These are phyloP conservation scores for Diaporthe vaccinii DNA, from an alignment of 2,329 filamentous ascomycete species.

Conservation along the genomic window DNA sequence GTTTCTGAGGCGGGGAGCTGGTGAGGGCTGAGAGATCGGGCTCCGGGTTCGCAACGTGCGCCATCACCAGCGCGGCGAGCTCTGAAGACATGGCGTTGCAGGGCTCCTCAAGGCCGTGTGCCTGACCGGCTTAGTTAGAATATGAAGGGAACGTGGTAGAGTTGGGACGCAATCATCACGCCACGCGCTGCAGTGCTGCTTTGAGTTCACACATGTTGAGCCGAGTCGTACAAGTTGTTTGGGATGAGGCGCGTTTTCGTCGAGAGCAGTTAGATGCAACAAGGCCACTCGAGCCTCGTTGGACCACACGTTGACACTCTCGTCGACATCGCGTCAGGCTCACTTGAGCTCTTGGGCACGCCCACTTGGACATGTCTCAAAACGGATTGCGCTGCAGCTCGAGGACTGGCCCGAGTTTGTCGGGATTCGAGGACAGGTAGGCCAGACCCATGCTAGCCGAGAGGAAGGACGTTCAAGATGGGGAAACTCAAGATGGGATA, in stretches of 20 bases:
- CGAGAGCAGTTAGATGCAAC: background rate
- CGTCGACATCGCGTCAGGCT: background rate
- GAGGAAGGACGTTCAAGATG: background rate
- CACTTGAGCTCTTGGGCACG: constrained; percentile 16
- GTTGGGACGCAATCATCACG: background rate
- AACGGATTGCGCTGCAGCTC: background rate
- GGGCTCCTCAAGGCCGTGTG: constrained; percentile 30
- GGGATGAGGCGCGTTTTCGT: background rate
- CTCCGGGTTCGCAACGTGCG: constrained; percentile 39
- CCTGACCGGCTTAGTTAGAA: constrained; percentile 3
- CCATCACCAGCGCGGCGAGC: constrained; percentile 41
- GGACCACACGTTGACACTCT: background rate
- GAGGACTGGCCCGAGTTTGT: background rate
- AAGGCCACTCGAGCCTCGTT: constrained; percentile 30
- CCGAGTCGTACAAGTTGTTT: background rate
- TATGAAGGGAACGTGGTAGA: background rate
- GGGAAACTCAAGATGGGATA: background rate
- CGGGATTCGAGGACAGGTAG: constrained; percentile 7
- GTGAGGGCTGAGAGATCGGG: constrained; percentile 40
- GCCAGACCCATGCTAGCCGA: background rate
- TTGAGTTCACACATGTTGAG: background rate
- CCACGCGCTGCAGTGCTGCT: background rate
- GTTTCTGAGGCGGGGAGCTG: constrained; percentile 39
- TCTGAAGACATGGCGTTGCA: constrained; percentile 57
- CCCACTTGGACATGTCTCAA: background rate